Base-by-base conservation (phyloP, 805 yeast species). In the Ogataea wickerhamii region DNA sequence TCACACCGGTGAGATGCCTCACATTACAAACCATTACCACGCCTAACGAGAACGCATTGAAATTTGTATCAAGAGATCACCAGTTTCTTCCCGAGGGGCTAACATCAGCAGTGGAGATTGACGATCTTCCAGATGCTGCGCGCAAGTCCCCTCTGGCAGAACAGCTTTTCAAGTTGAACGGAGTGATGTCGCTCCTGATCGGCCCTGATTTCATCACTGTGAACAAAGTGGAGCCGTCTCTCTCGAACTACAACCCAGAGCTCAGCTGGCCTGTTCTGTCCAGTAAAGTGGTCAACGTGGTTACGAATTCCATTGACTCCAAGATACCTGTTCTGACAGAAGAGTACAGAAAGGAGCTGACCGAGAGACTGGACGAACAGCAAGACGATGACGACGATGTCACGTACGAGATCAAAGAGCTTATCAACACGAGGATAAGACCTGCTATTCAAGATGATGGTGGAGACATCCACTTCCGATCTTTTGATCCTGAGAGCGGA, bases 401-500 rank as follows among this genome's bases (percentile, higher is more conserved):
- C 14, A 75, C 78, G 5, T 69, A 72, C 18, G 81, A 80, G 74
- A 80, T 80, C 49, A 80, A 80, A 48, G 87, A 80, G 56, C 61
- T 80, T 46, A 77, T 80, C 25, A 78, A 78, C 55, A 80, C 87
- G 1, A 69, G 84, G 53, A 80, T 80, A 34, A 71, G 83, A 55
- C 87, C 87, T 2, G 86, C 87, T 0, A 70, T 80, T 44, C 85
- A 79, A 55, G 87, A 80, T 43, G 87, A 80, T 52, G 87, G 87
- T 32, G 87, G 87, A 4, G 87, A 80, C 52, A 73, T 80, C 31
- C 85, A 79, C 50, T 80, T 79, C 60, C 77, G 81, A 23, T 65
- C 67, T 1, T 80, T 80, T 52, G 79, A 76, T 44, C 56, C 53
- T n/a, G 71, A 70, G 6, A 54, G 66, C 3, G 87, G 87, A 6